These are phyloP conservation scores for Geotrichum aggregatum DNA, from an alignment of 1,139 yeast species.

Conservation along the genomic window DNA sequence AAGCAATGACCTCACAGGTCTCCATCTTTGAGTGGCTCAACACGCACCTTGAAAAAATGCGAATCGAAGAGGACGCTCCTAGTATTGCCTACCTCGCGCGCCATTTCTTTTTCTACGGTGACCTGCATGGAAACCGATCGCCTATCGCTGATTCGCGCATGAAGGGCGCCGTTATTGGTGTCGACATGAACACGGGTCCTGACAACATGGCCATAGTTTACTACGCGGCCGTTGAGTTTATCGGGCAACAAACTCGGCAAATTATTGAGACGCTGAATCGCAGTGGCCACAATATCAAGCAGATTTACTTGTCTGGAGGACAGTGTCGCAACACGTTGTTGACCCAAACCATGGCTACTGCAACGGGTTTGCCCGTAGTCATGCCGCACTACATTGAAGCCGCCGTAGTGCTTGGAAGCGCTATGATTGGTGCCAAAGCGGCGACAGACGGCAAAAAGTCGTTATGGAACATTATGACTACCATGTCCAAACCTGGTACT, in stretches of 20 bases:
- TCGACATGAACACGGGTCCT: conserved; percentile 81
- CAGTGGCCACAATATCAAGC: conserved; percentile 69
- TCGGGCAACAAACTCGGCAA: conserved; percentile 95
- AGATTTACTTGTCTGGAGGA: conserved; percentile 91
- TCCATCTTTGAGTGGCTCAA: conserved; percentile 79
- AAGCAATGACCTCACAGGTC: conserved; percentile 57
- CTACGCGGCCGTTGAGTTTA: conserved; percentile 92
- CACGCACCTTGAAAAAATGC: conserved; percentile 63
- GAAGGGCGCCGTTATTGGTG: conserved; percentile 93
- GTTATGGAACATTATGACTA: conserved; percentile 83
- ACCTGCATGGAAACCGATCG: conserved; percentile 92
- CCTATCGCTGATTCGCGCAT: conserved; percentile 92
- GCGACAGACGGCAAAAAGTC: conserved; percentile 43
- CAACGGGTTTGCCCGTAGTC: conserved; percentile 87
- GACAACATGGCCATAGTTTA: conserved; percentile 82
- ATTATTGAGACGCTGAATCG: conserved; percentile 79
- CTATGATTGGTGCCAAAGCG: conserved; percentile 91
- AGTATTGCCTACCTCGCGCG: conserved; percentile 78
- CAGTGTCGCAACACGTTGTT: conserved; percentile 89
- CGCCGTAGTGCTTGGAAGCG: conserved; percentile 94
- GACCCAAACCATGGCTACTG: conserved; percentile 85
- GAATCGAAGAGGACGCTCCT: conserved; percentile 52
- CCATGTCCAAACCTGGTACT: conserved; percentile 77
- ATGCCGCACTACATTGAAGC: conserved; percentile 95
- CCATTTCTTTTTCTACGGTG: conserved; percentile 89